Base-by-base conservation (phyloP, 352 stramenopile species). In the Pythium phragmitis region DNA sequence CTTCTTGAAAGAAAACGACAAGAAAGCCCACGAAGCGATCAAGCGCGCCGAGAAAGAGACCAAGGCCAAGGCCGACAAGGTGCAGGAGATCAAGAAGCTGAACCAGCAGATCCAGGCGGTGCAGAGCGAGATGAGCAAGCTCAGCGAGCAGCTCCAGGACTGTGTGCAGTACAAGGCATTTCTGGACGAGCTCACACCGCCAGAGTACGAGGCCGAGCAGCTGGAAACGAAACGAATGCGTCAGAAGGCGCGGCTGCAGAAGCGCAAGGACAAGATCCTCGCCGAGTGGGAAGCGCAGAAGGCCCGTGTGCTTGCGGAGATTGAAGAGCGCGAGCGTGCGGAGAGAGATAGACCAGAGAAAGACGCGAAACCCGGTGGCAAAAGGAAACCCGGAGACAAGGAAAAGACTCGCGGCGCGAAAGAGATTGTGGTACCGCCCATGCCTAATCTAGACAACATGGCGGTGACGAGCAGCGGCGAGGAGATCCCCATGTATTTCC, bases 1-100 rank as follows among this genome's bases (percentile, higher is more conserved):
- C 17, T 98, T 98, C 41, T 65, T 98, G n/a, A 98, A 98, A 63
- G 95, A 98, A 63, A 98, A 98, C 67, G 95, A 98, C 81, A 97
- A 96, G 66, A 98, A 98, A 65, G 92, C 95, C n/a, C 91, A 98
- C 69, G 92, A 98, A 57, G 94, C 95, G 4, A 98, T 98, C 63
- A 98, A 98, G 57, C 76, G 82, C 21, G 92, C 93, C 5, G 96
- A 99, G 66, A 94, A 94, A 43, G 92, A 98, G 72, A 98, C 92
- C 23, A 98, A 96, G 45, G 84, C 85, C 28, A 98, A 98, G 70
- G 86, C 86, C 7, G 91, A 98, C 55, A 98, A 98, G 57, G 80
- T 96, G 0, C 87, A 98, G 57, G 92, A 98, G 55, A 97, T 99
- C 68, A 98, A 98, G 66, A 95, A 94, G 50, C 76, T 98, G 7